A percentile compares a stretch with the other conserved stretches of the same genome.
Conservation (phyloP, 495 filamentous ascomycete genomes). For the Xanthoparmelia taractica region DNA sequence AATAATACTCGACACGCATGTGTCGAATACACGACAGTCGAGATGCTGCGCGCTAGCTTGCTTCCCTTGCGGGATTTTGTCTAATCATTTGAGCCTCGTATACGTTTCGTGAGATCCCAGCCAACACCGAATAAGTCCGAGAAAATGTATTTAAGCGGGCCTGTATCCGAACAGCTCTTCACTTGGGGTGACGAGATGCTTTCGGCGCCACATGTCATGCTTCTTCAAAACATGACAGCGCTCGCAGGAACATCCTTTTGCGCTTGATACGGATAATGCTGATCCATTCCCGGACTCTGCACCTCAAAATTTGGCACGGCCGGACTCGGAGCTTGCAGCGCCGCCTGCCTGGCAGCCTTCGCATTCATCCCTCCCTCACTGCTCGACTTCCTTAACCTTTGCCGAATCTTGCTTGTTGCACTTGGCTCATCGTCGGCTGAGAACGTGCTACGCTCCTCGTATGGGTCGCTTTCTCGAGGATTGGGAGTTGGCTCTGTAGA, state of each 20-base stretch:
- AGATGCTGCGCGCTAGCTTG: background rate
- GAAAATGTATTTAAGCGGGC: background rate
- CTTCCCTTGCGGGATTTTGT: background rate
- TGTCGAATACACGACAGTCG: too few species aligned
- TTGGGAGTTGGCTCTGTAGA: background rate
- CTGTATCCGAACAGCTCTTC: background rate
- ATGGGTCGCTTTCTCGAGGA: constrained; percentile 15
- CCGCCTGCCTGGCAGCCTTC: constrained; percentile 36
- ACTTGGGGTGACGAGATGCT: background rate
- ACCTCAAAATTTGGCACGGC: constrained; percentile 29
- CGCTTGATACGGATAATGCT: constrained; percentile 19
- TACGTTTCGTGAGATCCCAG: background rate
- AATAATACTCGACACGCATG: too few species aligned
- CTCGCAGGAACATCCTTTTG: constrained; percentile 17
- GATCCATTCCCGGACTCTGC: constrained; percentile 3
- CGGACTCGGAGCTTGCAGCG: constrained; percentile 31
- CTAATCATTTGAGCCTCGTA: background rate
- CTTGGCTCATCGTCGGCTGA: constrained; percentile 44
- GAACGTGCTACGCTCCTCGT: constrained; percentile 43
- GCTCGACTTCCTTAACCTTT: constrained; percentile 47
- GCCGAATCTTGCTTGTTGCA: constrained; percentile 30
- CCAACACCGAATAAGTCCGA: background rate
- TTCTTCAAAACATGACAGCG: constrained; percentile 21
- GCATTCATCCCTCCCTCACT: constrained; percentile 41
- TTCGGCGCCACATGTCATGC: background rate